These are phyloP conservation scores for Cladosporium oxysporum DNA, from an alignment of 2,329 filamentous ascomycete genomes.

Conservation along the genomic window DNA sequence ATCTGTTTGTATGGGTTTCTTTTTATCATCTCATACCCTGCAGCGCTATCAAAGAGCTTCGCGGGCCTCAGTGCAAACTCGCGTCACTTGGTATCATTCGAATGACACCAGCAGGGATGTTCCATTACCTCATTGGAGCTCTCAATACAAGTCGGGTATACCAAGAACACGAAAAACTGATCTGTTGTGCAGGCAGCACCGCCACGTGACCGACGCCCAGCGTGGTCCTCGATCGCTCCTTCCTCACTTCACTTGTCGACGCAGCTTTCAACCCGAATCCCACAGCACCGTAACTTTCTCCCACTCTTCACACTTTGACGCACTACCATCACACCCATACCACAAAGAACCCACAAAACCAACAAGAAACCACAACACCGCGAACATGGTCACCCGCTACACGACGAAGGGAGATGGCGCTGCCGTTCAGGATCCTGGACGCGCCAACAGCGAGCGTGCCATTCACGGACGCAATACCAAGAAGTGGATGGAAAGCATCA, in stretches of 20 bases:
- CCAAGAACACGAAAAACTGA: neutral
- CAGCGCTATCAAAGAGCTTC: neutral
- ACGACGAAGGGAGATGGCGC: neutral
- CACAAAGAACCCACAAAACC: neutral
- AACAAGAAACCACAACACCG: neutral
- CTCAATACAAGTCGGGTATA: neutral
- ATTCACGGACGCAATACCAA: neutral
- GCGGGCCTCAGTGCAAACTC: neutral
- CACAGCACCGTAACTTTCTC: neutral
- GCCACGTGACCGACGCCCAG: conserved; percentile 3
- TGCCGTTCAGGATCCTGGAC: neutral
- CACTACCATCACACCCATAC: neutral
- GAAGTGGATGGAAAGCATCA: neutral
- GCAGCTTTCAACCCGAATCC: neutral
- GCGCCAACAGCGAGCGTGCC: neutral
- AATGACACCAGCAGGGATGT: neutral
- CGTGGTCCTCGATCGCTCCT: conserved; percentile 1
- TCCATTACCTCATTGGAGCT: neutral
- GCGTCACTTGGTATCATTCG: neutral
- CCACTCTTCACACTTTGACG: neutral
- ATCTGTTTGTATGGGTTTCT: neutral
- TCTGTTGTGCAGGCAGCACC: neutral
- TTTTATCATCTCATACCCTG: neutral
- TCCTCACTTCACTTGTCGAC: neutral
- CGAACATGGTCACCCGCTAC: neutral